Evolutionary conservation across 2,329 filamentous ascomycete genomes (phyloP).

Genomic region (Ophiostoma tasmaniense): DNA sequence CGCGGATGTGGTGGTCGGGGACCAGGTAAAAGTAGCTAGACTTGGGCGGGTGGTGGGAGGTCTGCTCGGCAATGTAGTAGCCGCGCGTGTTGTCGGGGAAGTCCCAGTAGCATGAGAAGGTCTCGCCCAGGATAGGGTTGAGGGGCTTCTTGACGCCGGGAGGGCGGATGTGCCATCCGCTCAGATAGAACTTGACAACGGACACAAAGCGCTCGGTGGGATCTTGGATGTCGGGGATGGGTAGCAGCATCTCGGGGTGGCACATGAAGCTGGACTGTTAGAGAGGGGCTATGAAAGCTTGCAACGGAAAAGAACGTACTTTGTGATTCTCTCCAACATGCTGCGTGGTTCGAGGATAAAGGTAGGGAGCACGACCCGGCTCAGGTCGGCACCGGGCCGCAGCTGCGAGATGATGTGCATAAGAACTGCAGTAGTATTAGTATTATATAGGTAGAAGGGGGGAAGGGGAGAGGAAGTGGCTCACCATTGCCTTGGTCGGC

Average conservation of each 20-base stretch:
- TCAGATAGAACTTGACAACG: conserved; percentile 96
- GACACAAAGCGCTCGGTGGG: conserved; percentile 83
- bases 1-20: conserved; percentile 84
- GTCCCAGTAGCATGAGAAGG: conserved; percentile 94
- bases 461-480: conserved; percentile 24
- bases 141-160: conserved; percentile 98
- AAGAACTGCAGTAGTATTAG: conserved; percentile 57
- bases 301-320: conserved; percentile 44
- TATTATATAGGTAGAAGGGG: background rate
- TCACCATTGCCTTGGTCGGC: conserved; percentile 89
- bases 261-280: conserved; percentile 78
- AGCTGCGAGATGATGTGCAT: conserved; percentile 96
- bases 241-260: conserved; percentile 88
- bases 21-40: conserved; percentile 99
- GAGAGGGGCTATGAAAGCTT: background rate
- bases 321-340: conserved; percentile 98
- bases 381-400: conserved; percentile 88
- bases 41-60: conserved; percentile 95
- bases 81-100: conserved; percentile 73
- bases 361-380: conserved; percentile 86
- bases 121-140: conserved; percentile 92
- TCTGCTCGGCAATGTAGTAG: conserved; percentile 97
- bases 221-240: conserved; percentile 80
- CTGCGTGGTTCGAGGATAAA: conserved; percentile 97
- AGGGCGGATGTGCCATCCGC: conserved; percentile 97